Conservation (phyloP, 2,329 filamentous ascomycete species). For the Hypomyces perniciosus region DNA sequence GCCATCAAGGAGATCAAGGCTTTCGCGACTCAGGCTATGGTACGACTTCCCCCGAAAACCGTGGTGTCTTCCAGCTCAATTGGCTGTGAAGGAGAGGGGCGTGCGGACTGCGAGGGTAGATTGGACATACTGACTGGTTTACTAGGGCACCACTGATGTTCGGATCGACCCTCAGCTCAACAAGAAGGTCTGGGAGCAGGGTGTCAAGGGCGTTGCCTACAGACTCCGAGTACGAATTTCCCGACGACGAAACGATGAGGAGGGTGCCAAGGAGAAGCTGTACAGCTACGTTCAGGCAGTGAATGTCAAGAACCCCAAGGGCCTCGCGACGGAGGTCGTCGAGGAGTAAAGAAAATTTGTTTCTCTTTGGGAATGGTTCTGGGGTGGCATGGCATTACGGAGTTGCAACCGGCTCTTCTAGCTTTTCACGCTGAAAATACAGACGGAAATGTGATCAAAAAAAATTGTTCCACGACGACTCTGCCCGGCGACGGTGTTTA, state of each 20-base stretch:
- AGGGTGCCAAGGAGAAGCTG: constrained; percentile 98
- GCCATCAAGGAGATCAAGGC: constrained; percentile 99
- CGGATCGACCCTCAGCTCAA: constrained; percentile 97
- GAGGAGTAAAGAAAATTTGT: constrained; percentile 53
- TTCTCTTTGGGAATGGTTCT: constrained; percentile 37
- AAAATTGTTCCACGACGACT: constrained; percentile 17
- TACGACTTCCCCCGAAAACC: constrained; percentile 45
- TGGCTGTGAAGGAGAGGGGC: not conserved
- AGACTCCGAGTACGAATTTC: constrained; percentile 97
- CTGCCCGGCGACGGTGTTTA: not conserved
- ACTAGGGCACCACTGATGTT: constrained; percentile 90
- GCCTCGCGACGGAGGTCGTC: constrained; percentile 86
- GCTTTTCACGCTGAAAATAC: constrained; percentile 36
- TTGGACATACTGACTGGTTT: constrained; percentile 17
- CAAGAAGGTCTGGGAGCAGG: constrained; percentile 99
- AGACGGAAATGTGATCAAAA: constrained; percentile 31
- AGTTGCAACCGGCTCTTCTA: constrained; percentile 42
- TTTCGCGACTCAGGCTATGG: constrained; percentile 93
- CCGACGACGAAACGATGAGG: constrained; percentile 99
- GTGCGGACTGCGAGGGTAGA: not conserved
- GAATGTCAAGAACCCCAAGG: constrained; percentile 99
- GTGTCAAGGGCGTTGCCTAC: constrained; percentile 98
- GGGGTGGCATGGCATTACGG: constrained; percentile 40
- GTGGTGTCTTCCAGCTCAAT: constrained; percentile 3
- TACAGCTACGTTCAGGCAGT: constrained; percentile 99